Percentiles rank a stretch among this genome's conserved stretches.
Evolutionary conservation across 345 rosid species (phyloP).

Genomic region (Populus euphratica): DNA sequence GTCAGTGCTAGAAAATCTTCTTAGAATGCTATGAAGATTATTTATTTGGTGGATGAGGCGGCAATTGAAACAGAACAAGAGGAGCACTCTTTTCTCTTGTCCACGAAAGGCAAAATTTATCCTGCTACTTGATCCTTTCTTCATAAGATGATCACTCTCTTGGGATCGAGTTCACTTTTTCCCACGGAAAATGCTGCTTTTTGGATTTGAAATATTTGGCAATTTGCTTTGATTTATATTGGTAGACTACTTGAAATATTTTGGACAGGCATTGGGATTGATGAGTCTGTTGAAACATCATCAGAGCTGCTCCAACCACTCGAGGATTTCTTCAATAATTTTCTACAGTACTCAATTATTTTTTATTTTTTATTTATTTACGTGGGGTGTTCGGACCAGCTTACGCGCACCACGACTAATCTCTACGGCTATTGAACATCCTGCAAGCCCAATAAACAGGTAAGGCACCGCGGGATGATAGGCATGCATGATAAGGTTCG

Average conservation of each 20-base stretch:
- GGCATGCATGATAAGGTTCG: no score
- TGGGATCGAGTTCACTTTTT: neutral
- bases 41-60: slow-evolving; percentile 69
- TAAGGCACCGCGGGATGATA: no score
- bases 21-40: neutral
- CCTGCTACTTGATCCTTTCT: slow-evolving; percentile 42
- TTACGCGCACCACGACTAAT: no score
- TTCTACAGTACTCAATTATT: neutral
- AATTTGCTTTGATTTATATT: neutral
- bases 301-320: slow-evolving; percentile 63
- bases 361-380: no score
- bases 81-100: slow-evolving; percentile 44
- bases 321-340: slow-evolving; percentile 76
- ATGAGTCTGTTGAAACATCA: slow-evolving; percentile 70
- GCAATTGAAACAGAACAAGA: slow-evolving; percentile 71
- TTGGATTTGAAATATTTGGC: neutral
- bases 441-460: no score
- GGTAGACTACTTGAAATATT: no score
- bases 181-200: neutral
- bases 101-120: slow-evolving; percentile 53
- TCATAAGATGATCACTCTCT: neutral
- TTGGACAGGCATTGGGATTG: slow-evolving; percentile 59
- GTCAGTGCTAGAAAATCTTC: neutral
- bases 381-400: no score
- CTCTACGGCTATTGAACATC: no score